Percentiles rank a stretch among this genome's conserved stretches.
Evolutionary conservation across 805 yeast species (phyloP).

Genomic region (Metschnikowia noctiluminum): DNA sequence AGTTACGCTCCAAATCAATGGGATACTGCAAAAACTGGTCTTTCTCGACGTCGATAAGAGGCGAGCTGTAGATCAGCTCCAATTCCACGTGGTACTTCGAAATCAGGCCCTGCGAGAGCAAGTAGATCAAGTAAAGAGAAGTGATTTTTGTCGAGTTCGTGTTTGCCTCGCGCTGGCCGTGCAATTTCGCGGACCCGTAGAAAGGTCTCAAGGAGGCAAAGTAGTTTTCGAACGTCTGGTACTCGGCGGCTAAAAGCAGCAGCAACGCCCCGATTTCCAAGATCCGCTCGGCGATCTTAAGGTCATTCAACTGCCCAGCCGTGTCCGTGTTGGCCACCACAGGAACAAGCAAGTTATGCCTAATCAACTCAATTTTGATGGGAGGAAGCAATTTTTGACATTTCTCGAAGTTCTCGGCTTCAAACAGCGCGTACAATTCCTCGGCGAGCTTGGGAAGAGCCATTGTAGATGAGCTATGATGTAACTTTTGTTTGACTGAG

Average conservation of each 20-base stretch:
- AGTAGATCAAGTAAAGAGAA: slow-evolving; percentile 70
- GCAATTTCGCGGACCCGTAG: slow-evolving; percentile 49
- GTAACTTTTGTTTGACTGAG: too few species aligned
- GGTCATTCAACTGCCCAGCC: slow-evolving; percentile 54
- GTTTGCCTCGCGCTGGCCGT: slow-evolving; percentile 32
- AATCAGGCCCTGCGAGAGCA: slow-evolving; percentile 79
- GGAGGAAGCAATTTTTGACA: slow-evolving; percentile 65
- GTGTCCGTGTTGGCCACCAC: slow-evolving; percentile 29
- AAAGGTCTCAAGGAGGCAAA: slow-evolving; percentile 75
- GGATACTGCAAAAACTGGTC: slow-evolving; percentile 74
- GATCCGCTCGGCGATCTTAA: slow-evolving; percentile 74
- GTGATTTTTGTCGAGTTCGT: slow-evolving; percentile 57
- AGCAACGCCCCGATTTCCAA: slow-evolving; percentile 86
- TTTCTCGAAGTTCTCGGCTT: slow-evolving; percentile 53
- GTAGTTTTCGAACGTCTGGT: slow-evolving; percentile 66
- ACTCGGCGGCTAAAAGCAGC: slow-evolving; percentile 61
- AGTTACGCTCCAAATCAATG: slow-evolving; percentile 83
- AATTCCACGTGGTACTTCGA: slow-evolving; percentile 89
- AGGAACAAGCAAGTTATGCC: slow-evolving; percentile 76
- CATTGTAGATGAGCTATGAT: slow-evolving; percentile 25
- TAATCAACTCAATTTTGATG: slow-evolving; percentile 75
- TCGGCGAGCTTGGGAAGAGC: slow-evolving; percentile 68
- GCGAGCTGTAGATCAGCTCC: slow-evolving; percentile 59
- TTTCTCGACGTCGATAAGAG: slow-evolving; percentile 58
- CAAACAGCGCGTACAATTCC: slow-evolving; percentile 64